Percentiles rank a stretch among this genome's conserved stretches.
These are phyloP conservation scores for Calamus simplicifolius DNA, from an alignment of 176 grass and related monocot genomes.

Conservation along the genomic window DNA sequence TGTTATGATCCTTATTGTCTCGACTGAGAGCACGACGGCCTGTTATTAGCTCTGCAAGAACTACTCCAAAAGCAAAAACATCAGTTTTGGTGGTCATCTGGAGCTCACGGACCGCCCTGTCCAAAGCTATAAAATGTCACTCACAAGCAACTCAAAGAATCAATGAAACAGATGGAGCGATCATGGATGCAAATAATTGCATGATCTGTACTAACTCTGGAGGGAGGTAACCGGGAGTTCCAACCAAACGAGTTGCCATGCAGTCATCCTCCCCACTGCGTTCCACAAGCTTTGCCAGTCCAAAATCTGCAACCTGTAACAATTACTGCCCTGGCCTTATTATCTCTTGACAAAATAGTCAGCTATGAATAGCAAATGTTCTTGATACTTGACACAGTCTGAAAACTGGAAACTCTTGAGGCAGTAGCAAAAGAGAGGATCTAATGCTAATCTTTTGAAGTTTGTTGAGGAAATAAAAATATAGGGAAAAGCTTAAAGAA, in stretches of 20 bases:
- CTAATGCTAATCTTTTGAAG: too few species aligned
- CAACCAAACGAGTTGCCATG: constrained; percentile 54
- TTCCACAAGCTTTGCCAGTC: constrained; percentile 55
- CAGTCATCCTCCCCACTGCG: constrained; percentile 38
- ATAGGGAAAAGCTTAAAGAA: neutral
- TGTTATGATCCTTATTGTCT: constrained; percentile 46
- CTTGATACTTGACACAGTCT: too few species aligned
- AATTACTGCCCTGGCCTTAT: neutral
- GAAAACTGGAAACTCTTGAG: too few species aligned
- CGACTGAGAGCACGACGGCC: constrained; percentile 40
- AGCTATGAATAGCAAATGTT: too few species aligned
- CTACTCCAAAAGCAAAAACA: constrained; percentile 65
- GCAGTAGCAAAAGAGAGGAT: too few species aligned
- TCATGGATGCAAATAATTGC: neutral
- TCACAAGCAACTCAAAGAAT: too few species aligned
- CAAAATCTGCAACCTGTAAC: constrained; percentile 62
- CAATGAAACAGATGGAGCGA: too few species aligned
- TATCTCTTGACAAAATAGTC: too few species aligned
- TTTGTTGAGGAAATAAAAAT: too few species aligned
- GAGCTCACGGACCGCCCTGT: constrained; percentile 54
- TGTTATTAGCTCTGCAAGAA: constrained; percentile 57
- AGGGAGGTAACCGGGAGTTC: constrained; percentile 68
- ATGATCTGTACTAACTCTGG: constrained; percentile 43
- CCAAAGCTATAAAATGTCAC: neutral
- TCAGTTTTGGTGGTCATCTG: constrained; percentile 65